phyloP scores from a whole-genome alignment of 2,329 filamentous ascomycete species.

The Colletotrichum chlorophyti region DNA sequence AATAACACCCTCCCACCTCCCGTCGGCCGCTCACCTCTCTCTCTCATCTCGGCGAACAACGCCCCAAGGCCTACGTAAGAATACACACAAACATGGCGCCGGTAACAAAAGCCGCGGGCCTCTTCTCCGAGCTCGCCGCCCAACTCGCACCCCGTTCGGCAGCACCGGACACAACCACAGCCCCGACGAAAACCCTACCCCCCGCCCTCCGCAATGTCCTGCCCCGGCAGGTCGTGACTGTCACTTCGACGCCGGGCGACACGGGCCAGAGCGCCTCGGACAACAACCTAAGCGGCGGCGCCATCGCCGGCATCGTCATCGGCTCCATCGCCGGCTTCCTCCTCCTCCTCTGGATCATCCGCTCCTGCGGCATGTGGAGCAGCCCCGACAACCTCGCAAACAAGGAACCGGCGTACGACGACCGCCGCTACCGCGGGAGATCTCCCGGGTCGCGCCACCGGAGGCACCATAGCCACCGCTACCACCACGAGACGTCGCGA shows the following conservation, averaged over 20 bases:
- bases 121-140: neutral
- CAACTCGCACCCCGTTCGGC: neutral
- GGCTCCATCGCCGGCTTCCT: constrained; percentile 54
- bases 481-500: constrained; percentile 25
- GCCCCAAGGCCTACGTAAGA: no score
- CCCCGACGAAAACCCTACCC: constrained; percentile 12
- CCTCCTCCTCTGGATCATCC: constrained; percentile 53
- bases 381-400: constrained; percentile 11
- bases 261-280: constrained; percentile 29
- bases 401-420: constrained; percentile 6
- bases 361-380: constrained; percentile 42
- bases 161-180: neutral
- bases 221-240: constrained; percentile 37
- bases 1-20: no score
- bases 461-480: constrained; percentile 6
- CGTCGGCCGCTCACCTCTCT: neutral
- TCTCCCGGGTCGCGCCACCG: constrained; percentile 16
- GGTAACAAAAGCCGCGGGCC: neutral
- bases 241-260: constrained; percentile 31
- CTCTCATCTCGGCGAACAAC: neutral
- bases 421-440: constrained; percentile 15
- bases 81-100: constrained; percentile 14
- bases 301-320: constrained; percentile 59
- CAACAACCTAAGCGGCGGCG: constrained; percentile 50
- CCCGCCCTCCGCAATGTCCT: constrained; percentile 5